Evolutionary conservation across 1,139 yeast species (phyloP), one percentile per base, ranked within the genome.

Genomic region (Yamadazyma aaseri): DNA sequence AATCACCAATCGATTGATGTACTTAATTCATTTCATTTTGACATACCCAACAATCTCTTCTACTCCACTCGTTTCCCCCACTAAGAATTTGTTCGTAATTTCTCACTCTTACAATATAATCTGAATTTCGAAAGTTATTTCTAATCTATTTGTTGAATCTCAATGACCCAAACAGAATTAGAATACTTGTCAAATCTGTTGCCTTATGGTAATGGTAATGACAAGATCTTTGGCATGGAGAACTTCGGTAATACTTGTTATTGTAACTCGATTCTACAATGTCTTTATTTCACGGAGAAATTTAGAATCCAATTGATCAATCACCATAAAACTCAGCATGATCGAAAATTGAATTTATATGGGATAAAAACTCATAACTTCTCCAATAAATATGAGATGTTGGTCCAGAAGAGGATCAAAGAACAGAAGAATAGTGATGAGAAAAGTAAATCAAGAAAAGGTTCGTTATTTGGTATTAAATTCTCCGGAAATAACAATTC

Each of bases 181-280:
- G 39, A 37, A 13, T 17, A 16, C 13, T n/a, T 37, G 6, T 30
- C 32, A 17, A 25, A 32, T 5, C 25, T 35, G 13, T 36, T 58
- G 27, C 73, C 70, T 4, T 77, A 58, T 50, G 89, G 87, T 4
- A 81, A 79, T 54, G 90, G 89, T 1, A 63, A 79, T 10, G 65
- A 73, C 40, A 83, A 89, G 58, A 75, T 89, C 26, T 92, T 82
- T 60, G 98, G 98, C 5, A 81, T 90, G 78, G 97, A 92, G 57
- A 92, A 92, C 59, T 90, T 89, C 56, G 97, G 97, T 20, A 82
- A 86, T 56, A 90, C 96, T 0, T 90, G 98, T 61, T 92, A 92
- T 59, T 87, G 96, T 58, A 92, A 92, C 52, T 87, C 96, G 7
- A 84, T 92, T 17, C 63, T 92, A 18, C 98, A 92, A 57, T 87